Evolutionary conservation across 2,329 filamentous ascomycete genomes (phyloP), one percentile per base, ranked within the genome.

Genomic region (Phyllosticta citrichinensis): DNA sequence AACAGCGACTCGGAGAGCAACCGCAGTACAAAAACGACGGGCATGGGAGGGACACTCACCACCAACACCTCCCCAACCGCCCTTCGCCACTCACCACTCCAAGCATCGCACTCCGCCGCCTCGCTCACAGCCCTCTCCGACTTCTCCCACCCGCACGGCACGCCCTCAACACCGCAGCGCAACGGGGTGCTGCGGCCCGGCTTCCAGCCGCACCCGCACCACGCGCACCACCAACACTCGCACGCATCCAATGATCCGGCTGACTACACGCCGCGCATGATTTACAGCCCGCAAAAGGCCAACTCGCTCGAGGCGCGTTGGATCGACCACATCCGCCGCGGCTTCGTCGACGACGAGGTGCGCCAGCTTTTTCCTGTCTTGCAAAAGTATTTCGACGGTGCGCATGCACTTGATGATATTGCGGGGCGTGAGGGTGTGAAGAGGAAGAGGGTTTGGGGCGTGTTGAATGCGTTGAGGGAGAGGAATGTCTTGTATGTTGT

Each of bases 331-430:
- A 73, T 74, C 47, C 68, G 69, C 5, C 63, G 68, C 22, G 66
- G 64, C 0, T 74, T 75, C 52, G 64, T 68, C 52, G 70, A 72
- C 19, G 56, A 62, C 17, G 83, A 85, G 62, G 73, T 89, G 14
- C 80, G 83, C 52, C 81, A 84, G 61, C 81, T 83, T 55, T 96
- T 91, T 88, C 83, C 84, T 2, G 78, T 81, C 53, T 85, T 96
- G 67, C 82, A 87, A 68, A 90, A 88, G 72, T 94, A 97, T 73
- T 90, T 97, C 67, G 92, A 97, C 71, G 94, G 94, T 0, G 83
- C 81, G 61, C 86, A 88, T 69, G 87, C 92, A 2, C 79, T 97
- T 63, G 94, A 99, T 76, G 86, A 92, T 67, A 88, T 99, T 65
- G 84, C 88, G 1, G 77, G 94, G n/a, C 82, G 87, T 61, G 91